Evolutionary conservation across 495 filamentous ascomycete species (phyloP).

Genomic region (Penicillium riverlandense): DNA sequence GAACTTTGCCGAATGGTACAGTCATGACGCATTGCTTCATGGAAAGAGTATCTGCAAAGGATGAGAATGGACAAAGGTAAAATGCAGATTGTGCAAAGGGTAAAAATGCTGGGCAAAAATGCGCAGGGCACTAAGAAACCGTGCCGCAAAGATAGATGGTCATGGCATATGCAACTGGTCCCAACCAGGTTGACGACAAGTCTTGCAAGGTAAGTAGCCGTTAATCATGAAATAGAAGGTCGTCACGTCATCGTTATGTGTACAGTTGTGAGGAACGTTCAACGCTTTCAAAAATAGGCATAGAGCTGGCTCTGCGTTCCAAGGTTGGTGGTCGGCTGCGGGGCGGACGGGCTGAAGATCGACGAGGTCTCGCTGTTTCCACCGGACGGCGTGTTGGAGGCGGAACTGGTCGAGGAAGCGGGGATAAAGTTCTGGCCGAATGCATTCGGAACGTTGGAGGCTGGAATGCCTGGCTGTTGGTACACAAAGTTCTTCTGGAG

Average conservation of each 20-base stretch:
- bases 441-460: conserved; percentile 16
- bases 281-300: conserved; percentile 24
- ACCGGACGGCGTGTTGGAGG: conserved; percentile 23
- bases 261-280: conserved; percentile 20
- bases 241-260: conserved; percentile 40
- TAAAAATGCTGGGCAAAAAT: conserved; percentile 19
- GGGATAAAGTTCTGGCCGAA: conserved; percentile 17
- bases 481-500: conserved; percentile 27
- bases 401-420: conserved; percentile 21
- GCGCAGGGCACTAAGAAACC: neutral
- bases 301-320: conserved; percentile 23
- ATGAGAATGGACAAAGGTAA: conserved; percentile 7
- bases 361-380: conserved; percentile 21
- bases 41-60: conserved; percentile 3
- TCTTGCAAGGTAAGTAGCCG: conserved; percentile 14
- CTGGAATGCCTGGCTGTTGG: conserved; percentile 18
- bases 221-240: conserved; percentile 35
- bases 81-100: conserved; percentile 5
- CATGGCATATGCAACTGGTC: conserved; percentile 24
- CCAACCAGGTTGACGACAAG: neutral
- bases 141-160: conserved; percentile 7
- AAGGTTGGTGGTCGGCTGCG: conserved; percentile 19
- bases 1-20: conserved; percentile 6
- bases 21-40: conserved; percentile 17
- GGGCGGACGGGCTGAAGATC: conserved; percentile 18